These are phyloP conservation scores for Parmelia sp. DNA, from an alignment of 495 filamentous ascomycete species.

Conservation along the genomic window DNA sequence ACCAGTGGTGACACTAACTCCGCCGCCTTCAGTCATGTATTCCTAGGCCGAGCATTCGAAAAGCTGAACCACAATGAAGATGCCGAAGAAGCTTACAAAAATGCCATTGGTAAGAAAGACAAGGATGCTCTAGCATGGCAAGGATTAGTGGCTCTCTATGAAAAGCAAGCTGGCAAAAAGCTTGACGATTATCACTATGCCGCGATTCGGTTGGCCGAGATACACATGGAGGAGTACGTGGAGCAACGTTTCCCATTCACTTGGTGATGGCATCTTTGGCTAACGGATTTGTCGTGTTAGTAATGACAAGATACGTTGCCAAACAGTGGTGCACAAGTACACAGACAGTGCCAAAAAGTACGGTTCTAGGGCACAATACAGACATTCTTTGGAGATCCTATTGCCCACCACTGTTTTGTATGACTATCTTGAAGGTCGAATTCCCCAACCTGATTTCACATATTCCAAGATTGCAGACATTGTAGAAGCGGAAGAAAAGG, in stretches of 20 bases:
- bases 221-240: constrained; percentile 51
- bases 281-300: neutral
- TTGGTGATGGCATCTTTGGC: constrained; percentile 35
- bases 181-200: constrained; percentile 69
- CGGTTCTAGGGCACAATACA: constrained; percentile 66
- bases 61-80: constrained; percentile 63
- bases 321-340: constrained; percentile 77
- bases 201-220: constrained; percentile 62
- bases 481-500: constrained; percentile 78
- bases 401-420: constrained; percentile 75
- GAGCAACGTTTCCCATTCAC: constrained; percentile 26
- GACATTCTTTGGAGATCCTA: constrained; percentile 63
- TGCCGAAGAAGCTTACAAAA: constrained; percentile 67
- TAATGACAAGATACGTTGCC: constrained; percentile 63
- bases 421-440: constrained; percentile 72
- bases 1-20: constrained; percentile 34
- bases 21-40: constrained; percentile 46
- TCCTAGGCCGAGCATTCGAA: constrained; percentile 73
- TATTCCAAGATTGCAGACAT: constrained; percentile 82
- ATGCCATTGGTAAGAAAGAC: constrained; percentile 59
- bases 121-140: constrained; percentile 74
- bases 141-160: constrained; percentile 80
- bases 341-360: constrained; percentile 59
- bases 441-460: constrained; percentile 73
- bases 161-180: constrained; percentile 61